Percentiles rank a stretch among this genome's conserved stretches.
Conservation (phyloP, 1,284 basidiomycete genomes). For the Boletellus sp. region DNA sequence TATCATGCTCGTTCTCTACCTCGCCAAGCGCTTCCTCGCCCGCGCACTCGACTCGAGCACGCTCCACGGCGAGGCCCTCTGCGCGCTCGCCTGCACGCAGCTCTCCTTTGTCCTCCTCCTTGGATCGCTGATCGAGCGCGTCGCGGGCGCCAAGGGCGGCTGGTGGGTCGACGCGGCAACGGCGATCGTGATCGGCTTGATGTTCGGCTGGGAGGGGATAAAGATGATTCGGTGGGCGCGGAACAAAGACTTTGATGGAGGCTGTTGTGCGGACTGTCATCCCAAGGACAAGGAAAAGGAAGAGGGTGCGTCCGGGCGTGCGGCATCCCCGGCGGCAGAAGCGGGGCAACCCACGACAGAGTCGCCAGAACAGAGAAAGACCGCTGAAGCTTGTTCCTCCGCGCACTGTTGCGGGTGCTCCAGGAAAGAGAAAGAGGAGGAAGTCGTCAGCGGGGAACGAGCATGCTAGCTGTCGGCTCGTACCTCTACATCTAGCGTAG, state of each 20-base stretch:
- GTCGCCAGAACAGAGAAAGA: too few relatives aligned
- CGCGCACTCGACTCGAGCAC: conserved; percentile 41
- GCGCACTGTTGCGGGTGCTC: conserved; percentile 1
- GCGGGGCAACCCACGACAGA: background rate
- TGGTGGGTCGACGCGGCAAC: conserved; percentile 49
- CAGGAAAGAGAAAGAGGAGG: background rate
- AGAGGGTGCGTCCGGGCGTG: background rate
- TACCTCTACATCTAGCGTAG: too few relatives aligned
- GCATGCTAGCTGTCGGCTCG: background rate
- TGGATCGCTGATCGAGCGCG: conserved; percentile 34
- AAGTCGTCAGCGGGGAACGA: background rate
- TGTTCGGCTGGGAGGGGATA: conserved; percentile 43
- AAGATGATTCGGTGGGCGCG: conserved; percentile 42
- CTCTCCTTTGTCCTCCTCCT: conserved; percentile 35
- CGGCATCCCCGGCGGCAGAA: background rate
- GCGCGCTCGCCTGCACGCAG: conserved; percentile 33
- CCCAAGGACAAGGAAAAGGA: background rate
- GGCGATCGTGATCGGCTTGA: conserved; percentile 36
- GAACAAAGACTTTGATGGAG: conserved; percentile 36
- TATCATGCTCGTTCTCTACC: conserved; percentile 40
- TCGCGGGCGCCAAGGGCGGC: conserved; percentile 24
- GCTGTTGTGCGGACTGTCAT: conserved; percentile 32
- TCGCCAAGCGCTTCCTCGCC: conserved; percentile 44
- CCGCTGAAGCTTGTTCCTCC: background rate
- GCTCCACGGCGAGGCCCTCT: conserved; percentile 42